Evolutionary conservation across 192 early-diverging fungal species (phyloP), one percentile per base, ranked within the genome.

Genomic region (Obelidium mucronatum): DNA sequence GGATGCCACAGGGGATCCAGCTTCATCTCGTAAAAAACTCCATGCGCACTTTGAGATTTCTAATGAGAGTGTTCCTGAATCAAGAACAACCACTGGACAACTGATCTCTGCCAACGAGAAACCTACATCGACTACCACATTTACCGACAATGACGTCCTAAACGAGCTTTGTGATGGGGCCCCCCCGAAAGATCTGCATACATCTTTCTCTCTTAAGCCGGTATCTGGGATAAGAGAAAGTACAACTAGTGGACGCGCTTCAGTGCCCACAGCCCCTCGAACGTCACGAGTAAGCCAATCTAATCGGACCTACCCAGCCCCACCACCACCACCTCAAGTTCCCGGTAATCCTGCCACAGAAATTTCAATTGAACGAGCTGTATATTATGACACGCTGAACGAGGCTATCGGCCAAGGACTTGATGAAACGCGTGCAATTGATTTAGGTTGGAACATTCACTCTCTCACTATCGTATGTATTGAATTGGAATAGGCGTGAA

Each of bases 371-470:
- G 72, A 74, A 63, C 26, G 39, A 4, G 72, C 72, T 3, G 72
- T 63, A 17, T 74, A 62, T 62, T 74, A 74, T 58, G 72, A 74
- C 40, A 40, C 72, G 40, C 26, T 74, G 8, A 63, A 26, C 40
- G 59, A 74, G 11, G 72, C 72, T 8, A 51, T 60, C 11, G 59
- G 19, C 6, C 28, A 58, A 22, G 72, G 72, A 39, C 13, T 62
- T 35, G 72, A 74, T 2, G 72, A 74, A 28, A 34, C 19, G 13
- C 56, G 72, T 13, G 72, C 72, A 39, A 51, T 74, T 4, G 72
- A 74, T 33, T 28, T 74, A 22, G 72, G 72, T 74, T 26, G 58
- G 44, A 52, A 24, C 31, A 19, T 28, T 52, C 22, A n/a, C 17
- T 68, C 30, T 17, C 28, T 30, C 17, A 24, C 5, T 30, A 22